Conservation (phyloP, 2,329 filamentous ascomycete species). For the Paecilomyces dactylethromorphus region DNA sequence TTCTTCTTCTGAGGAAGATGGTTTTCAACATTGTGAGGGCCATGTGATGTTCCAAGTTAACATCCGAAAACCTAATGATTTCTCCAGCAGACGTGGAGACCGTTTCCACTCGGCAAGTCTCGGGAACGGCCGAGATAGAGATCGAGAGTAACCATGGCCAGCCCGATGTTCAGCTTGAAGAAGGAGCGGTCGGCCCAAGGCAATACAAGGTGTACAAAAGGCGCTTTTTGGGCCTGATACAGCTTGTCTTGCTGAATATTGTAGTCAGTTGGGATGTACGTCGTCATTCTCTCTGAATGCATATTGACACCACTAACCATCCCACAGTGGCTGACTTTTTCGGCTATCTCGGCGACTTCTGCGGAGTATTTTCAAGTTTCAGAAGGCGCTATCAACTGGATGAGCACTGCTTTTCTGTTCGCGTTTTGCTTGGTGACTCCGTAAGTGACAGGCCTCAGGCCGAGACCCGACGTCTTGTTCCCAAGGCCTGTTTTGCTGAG, state of each 20-base stretch:
- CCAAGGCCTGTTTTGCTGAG: not conserved
- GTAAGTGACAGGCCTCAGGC: constrained; percentile 23
- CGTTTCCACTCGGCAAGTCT: not conserved
- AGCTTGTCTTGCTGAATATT: constrained; percentile 83
- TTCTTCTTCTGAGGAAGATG: not conserved
- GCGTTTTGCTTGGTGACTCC: constrained; percentile 71
- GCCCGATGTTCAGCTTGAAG: not conserved
- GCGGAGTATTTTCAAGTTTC: constrained; percentile 69
- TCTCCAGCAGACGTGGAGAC: not conserved
- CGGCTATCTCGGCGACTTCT: constrained; percentile 69
- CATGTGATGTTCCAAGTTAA: not conserved
- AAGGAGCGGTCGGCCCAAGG: constrained; percentile 11
- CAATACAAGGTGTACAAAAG: constrained; percentile 65
- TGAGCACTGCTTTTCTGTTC: constrained; percentile 81
- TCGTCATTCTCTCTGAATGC: constrained; percentile 18
- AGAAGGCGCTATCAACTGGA: constrained; percentile 81
- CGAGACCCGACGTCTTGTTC: not conserved
- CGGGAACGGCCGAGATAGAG: not conserved
- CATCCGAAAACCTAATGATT: not conserved
- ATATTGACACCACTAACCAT: not conserved
- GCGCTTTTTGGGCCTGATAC: constrained; percentile 79
- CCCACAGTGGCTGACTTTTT: constrained; percentile 80
- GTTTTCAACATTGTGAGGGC: not conserved
- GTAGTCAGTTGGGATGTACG: constrained; percentile 93
- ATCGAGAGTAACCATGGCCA: constrained; percentile 1